Evolutionary conservation across 129 eudicot species (phyloP), one percentile per base, ranked within the genome.

Genomic region (Calendula officinalis): DNA sequence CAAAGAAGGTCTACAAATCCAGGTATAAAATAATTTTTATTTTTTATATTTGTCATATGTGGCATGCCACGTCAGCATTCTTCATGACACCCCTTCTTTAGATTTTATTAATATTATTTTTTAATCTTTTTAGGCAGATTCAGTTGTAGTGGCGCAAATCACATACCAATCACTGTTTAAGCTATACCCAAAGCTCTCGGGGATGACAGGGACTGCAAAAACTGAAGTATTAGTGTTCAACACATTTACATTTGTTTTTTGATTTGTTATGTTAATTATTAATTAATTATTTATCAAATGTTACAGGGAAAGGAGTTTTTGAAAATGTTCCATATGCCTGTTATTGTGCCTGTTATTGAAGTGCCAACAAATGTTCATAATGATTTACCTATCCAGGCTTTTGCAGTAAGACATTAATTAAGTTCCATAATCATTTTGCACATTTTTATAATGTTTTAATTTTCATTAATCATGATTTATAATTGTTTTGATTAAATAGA

Each of bases 131-230:
- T 73, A 94, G 99, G 90, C 95, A 17, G 99, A 88, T 83, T 74
- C 96, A 43, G 88, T 88, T 49, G 92, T 83, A 22, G 90, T 94
- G 71, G 99, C 99, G 13, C 99, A 94, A 83, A 94, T 94, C 56
- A 94, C 97, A 11, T 86, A 94, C 68, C 99, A 88, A 65, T 94
- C 99, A 17, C 80, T 94, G 61, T 88, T 94, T 81, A 94, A 94
- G 82, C 82, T 94, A n/a, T 94, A 94, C 67, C 99, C 99, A 8
- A 94, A 88, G 82, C 95, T 94, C 50, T 85, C 99, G 0, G 99
- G 99, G 82, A 94, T 94, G 99, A 94, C 97, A 11, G 99, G 99
- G 64, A 94, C 99, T 38, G 99, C 99, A 80, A 94, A 94, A 80
- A 94, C 99, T n/a, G 99, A 94, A 82, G 99, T 88, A n/a, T n/a